Conservation (phyloP, 2,329 filamentous ascomycete species). For the Pezicula neosporulosa region DNA sequence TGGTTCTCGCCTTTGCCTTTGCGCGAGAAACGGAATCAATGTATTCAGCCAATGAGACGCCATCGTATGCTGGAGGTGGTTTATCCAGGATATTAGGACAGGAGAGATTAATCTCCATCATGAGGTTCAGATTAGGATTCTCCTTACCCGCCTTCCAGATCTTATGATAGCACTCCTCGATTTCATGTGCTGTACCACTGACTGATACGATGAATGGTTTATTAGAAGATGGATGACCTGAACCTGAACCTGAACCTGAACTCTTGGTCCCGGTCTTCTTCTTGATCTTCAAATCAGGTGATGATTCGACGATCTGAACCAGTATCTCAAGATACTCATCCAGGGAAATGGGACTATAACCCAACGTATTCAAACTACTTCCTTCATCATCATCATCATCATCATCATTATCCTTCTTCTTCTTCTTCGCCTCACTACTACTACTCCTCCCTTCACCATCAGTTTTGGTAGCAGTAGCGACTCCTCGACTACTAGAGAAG, state of each 20-base stretch:
- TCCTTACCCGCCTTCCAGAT: neutral
- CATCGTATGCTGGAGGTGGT: conserved; percentile 69
- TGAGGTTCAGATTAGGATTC: conserved; percentile 22
- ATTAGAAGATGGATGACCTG: too few species aligned
- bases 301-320: conserved; percentile 36
- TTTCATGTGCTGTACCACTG: conserved; percentile 58
- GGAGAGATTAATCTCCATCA: conserved; percentile 74
- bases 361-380: conserved; percentile 65
- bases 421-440: conserved; percentile 9
- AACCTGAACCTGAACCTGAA: too few species aligned
- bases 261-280: too few species aligned
- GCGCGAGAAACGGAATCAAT: conserved; percentile 33
- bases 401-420: too few species aligned
- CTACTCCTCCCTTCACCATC: too few species aligned
- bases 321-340: conserved; percentile 56
- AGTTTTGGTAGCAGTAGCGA: too few species aligned
- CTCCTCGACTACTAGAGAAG: conserved; percentile 48
- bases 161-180: conserved; percentile 48
- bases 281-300: conserved; percentile 5
- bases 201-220: conserved; percentile 71
- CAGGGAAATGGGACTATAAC: conserved; percentile 66
- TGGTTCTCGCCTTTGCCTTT: neutral
- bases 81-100: conserved; percentile 71
- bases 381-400: conserved; percentile 26
- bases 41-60: conserved; percentile 48